Evolutionary conservation across 805 yeast genomes (phyloP).

Genomic region (Brettanomyces anomalus): DNA sequence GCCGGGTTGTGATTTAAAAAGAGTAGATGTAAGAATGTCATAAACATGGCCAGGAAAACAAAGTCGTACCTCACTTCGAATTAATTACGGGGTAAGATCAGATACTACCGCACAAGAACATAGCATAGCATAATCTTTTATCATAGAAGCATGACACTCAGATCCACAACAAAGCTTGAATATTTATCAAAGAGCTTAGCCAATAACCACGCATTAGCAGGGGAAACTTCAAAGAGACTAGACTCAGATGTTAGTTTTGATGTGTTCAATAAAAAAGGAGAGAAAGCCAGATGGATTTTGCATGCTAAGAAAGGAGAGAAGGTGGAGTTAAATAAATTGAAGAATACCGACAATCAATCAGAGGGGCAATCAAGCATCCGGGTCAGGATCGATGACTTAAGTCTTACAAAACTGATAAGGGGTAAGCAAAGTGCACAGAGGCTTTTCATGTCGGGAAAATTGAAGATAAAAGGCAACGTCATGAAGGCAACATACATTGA

Average conservation of each 20-base stretch:
- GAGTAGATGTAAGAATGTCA: too few species aligned
- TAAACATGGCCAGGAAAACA: too few species aligned
- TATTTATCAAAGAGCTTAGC: conserved; percentile 5
- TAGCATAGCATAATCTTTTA: too few species aligned
- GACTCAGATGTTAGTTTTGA: conserved; percentile 59
- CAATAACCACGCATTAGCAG: conserved; percentile 5
- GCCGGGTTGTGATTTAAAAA: too few species aligned
- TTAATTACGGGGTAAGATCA: too few species aligned
- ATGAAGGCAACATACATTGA: conserved; percentile 82
- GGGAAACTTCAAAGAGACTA: conserved; percentile 29
- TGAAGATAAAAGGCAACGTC: conserved; percentile 83
- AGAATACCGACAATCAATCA: conserved; percentile 1
- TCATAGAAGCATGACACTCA: conserved; percentile 4
- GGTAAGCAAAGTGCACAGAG: conserved; percentile 83
- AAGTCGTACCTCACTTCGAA: too few species aligned
- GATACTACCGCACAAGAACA: too few species aligned
- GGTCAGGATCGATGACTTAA: conserved; percentile 55
- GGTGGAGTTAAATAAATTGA: conserved; percentile 30
- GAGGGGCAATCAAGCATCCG: conserved; percentile 54
- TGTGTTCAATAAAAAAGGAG: conserved; percentile 52
- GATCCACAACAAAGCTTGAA: conserved; percentile 7
- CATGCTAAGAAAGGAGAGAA: conserved; percentile 46
- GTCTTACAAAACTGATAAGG: conserved; percentile 58
- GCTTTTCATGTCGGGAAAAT: conserved; percentile 74
- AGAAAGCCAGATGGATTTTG: conserved; percentile 49